Base-by-base conservation (phyloP, 164 flowering plant genomes). In the Taxillus chinensis region DNA sequence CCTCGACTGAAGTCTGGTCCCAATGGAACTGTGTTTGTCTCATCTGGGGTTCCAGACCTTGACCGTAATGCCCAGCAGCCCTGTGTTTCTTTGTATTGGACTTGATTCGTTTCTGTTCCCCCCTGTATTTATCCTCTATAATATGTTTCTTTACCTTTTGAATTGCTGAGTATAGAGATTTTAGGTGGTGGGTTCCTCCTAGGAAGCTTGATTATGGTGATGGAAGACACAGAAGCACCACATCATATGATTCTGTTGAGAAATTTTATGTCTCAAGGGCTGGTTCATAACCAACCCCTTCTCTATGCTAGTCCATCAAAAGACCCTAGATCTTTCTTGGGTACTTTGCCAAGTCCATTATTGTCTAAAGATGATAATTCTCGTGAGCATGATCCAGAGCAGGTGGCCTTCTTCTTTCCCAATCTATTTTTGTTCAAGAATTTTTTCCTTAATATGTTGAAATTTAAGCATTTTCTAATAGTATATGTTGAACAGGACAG, bases 141-240 rank as follows among this genome's bases (percentile, higher is more conserved):
- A 8, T 57, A 50, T 61, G 39, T 56, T 57, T 72, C 12, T 50
- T 65, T 57, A 3, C 56, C 40, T 52, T 14, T 13, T 43, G 11
- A 53, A 50, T 48, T 69, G 39, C 61, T 86, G 97, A 79, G 77
- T 69, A 37, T 62, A 93, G 97, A 79, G 78, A 89, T 93, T 69
- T 76, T 90, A 53, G 96, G 97, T n/a, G 99, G 97, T 68, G 99
- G 99, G 59, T 81, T 87, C 60, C 63, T 84, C 51, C 61, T 93
- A 55, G 96, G 96, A 64, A 89, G 91, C 68, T 67, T 93, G 40
- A 84, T 93, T 10, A 77, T 93, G 91, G 76, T 93, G 55, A 91
- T 90, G 97, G 99, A 93, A 77, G 99, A 93, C 60, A 68, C 90
- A 41, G 97, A 93, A 74, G 92, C 96, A 0, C 99, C 99, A 53